Base-by-base conservation (phyloP, 2,329 filamentous ascomycete genomes). In the Hymenotorrendiella dingleyae region DNA sequence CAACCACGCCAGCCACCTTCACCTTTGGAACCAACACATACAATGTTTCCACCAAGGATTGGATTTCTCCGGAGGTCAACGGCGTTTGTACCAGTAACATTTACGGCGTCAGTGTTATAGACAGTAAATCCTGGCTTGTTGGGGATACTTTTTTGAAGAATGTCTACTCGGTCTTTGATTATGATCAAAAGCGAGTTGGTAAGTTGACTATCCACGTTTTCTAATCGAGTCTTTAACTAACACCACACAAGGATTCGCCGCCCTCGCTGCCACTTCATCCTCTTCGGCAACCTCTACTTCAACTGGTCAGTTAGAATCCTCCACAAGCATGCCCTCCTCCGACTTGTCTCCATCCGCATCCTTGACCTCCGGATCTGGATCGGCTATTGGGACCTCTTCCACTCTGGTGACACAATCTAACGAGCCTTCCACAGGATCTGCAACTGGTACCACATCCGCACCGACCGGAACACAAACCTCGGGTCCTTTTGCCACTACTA, bases 131-230 rank as follows among this genome's bases (percentile, higher is more conserved):
- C 21, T 94, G 88, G 87, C 70, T 95, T n/a, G 64, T 94, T 1
- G 89, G 89, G 2, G 88, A 89, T 52, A 78, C 84, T 1, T 94
- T 94, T 55, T 66, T 95, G 48, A 94, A 94, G 68, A 94, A 94
- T 54, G 88, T 94, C 12, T 94, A 94, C 60, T 72, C 79, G 1
- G 82, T 93, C 19, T 94, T 94, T 60, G 89, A 95, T 61, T 78
- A 77, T 40, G 87, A 91, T 49, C 59, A 79, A 50, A 65, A 63
- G 32, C 74, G 73, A 39, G 77, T 89, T 50, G 84, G 82, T 76
- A 61, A 60, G 70, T 61, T 36, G 4, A 19, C 21, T 6, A 30
- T n/a, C 14, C 30, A 14, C 14, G n/a, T n/a, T 24, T 9, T 24
- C 21, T 19, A 17, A 24, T 28, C 7, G 4, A 12, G 35, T 4